phyloP scores from a whole-genome alignment of 306 rosid species.

The Lathyrus oleraceus region DNA sequence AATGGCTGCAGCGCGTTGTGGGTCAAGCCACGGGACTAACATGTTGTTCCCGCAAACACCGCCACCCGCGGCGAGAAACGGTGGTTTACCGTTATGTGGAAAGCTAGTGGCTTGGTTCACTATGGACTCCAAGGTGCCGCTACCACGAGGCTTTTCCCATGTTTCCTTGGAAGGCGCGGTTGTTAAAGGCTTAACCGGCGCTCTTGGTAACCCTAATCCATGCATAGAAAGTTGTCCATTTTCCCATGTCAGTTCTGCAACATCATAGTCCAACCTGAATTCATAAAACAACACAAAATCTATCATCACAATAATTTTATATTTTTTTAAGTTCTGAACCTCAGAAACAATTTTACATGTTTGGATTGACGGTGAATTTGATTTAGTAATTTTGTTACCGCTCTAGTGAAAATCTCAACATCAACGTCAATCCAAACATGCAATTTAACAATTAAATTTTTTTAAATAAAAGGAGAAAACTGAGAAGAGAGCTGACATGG shows the following conservation, averaged over 20 bases:
- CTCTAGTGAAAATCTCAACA: no score
- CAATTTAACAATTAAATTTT: not conserved
- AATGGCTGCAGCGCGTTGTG: not conserved
- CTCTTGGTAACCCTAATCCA: slow-evolving; percentile 67
- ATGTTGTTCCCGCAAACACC: slow-evolving; percentile 22
- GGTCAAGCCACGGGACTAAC: slow-evolving; percentile 53
- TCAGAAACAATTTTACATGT: not conserved
- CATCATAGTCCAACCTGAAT: slow-evolving; percentile 73
- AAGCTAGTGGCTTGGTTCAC: slow-evolving; percentile 74
- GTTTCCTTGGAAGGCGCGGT: slow-evolving; percentile 38
- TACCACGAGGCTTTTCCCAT: slow-evolving; percentile 84
- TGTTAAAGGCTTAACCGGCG: slow-evolving; percentile 32
- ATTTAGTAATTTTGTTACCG: not conserved
- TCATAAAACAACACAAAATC: not conserved
- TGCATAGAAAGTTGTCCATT: slow-evolving; percentile 87
- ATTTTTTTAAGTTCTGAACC: not conserved
- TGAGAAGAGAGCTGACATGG: slow-evolving; percentile 41
- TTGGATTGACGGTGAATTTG: not conserved
- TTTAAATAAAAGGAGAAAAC: not conserved
- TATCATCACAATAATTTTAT: not conserved
- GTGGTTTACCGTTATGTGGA: slow-evolving; percentile 33
- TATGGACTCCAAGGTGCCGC: slow-evolving; percentile 85
- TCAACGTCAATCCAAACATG: not conserved
- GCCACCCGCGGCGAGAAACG: not conserved
- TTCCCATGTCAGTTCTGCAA: slow-evolving; percentile 91